Evolutionary conservation across 768 basidiomycete genomes (phyloP).

Genomic region (Tylopilus plumbeoviolaceoides): DNA sequence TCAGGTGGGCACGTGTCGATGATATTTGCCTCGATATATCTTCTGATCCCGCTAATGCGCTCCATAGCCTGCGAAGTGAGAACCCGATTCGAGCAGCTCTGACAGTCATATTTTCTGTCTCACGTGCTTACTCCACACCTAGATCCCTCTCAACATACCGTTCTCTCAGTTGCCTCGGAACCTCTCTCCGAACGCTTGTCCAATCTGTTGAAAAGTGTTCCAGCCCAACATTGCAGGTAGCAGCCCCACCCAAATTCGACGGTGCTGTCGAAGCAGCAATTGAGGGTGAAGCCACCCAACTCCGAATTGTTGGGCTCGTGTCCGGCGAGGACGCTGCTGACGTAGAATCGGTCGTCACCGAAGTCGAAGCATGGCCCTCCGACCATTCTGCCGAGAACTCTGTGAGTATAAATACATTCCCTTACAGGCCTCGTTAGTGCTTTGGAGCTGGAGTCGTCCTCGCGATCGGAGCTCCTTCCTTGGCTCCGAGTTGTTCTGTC

Average conservation of each 20-base stretch:
- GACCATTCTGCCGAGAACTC: conserved; percentile 35
- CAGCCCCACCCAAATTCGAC: conserved; percentile 35
- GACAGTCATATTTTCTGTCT: conserved; percentile 75
- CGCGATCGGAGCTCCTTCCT: conserved; percentile 3
- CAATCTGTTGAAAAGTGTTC: conserved; percentile 64
- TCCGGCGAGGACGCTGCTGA: conserved; percentile 33
- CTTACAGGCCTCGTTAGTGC: not conserved
- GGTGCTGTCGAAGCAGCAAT: conserved; percentile 38
- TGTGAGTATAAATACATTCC: conserved; percentile 21
- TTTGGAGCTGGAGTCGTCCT: not conserved
- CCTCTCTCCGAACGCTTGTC: conserved; percentile 53
- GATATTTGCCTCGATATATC: conserved; percentile 67
- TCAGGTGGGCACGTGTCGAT: conserved; percentile 16
- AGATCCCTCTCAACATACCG: conserved; percentile 12
- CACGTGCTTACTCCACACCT: conserved; percentile 36
- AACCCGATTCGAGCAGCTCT: too few relatives aligned
- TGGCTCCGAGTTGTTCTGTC: conserved; percentile 22
- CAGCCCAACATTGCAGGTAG: conserved; percentile 57
- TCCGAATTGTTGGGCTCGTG: conserved; percentile 33
- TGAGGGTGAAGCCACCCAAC: conserved; percentile 36
- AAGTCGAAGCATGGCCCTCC: conserved; percentile 51
- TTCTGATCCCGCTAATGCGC: conserved; percentile 45
- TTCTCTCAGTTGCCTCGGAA: conserved; percentile 48
- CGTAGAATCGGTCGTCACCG: conserved; percentile 35
- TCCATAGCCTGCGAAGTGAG: conserved; percentile 75